Conservation (phyloP, 352 stramenopile genomes). For the Globisporangium acanthophoron region DNA sequence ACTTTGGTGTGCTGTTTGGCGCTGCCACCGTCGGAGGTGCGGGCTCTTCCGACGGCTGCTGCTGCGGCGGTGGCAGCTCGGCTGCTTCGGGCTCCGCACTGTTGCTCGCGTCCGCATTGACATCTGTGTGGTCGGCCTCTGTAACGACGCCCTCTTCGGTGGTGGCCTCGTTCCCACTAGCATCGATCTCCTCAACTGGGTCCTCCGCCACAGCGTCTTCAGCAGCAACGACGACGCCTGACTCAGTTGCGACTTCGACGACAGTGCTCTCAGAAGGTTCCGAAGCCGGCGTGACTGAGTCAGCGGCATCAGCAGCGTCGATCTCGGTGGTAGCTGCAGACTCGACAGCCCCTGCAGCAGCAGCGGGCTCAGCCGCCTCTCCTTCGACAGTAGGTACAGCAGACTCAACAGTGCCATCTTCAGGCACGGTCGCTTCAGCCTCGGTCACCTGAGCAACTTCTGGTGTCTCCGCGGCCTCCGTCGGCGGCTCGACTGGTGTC, state of each 20-base stretch:
- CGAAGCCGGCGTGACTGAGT: too few species aligned
- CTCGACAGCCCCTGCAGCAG: too few species aligned
- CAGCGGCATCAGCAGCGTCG: too few species aligned
- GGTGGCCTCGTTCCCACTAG: not conserved
- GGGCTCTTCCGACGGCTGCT: not conserved
- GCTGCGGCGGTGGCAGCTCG: not conserved
- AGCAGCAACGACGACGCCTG: not conserved
- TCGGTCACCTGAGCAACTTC: too few species aligned
- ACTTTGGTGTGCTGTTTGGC: constrained; percentile 6
- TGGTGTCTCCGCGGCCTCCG: not conserved
- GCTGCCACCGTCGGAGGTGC: not conserved
- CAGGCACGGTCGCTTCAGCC: too few species aligned
- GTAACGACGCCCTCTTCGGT: not conserved
- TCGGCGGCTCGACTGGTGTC: not conserved
- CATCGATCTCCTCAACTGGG: too few species aligned
- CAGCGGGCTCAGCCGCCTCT: too few species aligned
- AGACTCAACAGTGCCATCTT: too few species aligned
- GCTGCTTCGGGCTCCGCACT: not conserved
- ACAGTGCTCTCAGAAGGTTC: too few species aligned
- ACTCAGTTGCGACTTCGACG: too few species aligned
- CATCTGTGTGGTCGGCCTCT: not conserved
- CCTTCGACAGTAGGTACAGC: too few species aligned
- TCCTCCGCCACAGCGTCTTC: not conserved
- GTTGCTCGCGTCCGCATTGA: not conserved
- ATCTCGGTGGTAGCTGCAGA: too few species aligned